Evolutionary conservation across 192 early-diverging fungal genomes (phyloP).

Genomic region (Bifiguratus adelaidae): DNA sequence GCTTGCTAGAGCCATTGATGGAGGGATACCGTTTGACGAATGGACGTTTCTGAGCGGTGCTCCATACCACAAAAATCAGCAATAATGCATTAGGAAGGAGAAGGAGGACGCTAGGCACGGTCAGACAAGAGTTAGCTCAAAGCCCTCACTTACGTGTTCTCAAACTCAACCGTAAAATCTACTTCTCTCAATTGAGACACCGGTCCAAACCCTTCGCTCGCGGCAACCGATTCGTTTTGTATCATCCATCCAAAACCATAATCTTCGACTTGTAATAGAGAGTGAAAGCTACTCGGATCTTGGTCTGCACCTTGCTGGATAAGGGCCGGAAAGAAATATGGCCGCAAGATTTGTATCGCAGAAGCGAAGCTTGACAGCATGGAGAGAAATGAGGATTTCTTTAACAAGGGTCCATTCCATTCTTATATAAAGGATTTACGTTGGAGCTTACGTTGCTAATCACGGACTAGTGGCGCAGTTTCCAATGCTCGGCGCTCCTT

Average conservation of each 20-base stretch:
- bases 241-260: background rate
- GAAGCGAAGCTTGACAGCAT: background rate
- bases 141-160: background rate
- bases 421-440: too few species aligned
- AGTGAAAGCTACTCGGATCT: background rate
- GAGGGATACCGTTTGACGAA: background rate
- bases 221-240: background rate
- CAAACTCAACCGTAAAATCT: slow-evolving; percentile 3
- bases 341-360: background rate
- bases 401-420: too few species aligned
- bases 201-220: slow-evolving; percentile 2
- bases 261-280: background rate
- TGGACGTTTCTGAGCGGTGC: background rate
- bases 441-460: too few species aligned
- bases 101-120: background rate
- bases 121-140: background rate
- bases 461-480: too few species aligned
- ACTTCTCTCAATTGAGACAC: background rate
- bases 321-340: background rate
- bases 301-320: background rate
- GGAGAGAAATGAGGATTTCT: too few species aligned
- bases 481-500: too few species aligned
- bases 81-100: background rate
- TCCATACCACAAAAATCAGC: background rate
- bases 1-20: background rate